Evolutionary conservation across 179 eudicot species (phyloP), one percentile per base, ranked within the genome.

Genomic region (Actinidia arguta): DNA sequence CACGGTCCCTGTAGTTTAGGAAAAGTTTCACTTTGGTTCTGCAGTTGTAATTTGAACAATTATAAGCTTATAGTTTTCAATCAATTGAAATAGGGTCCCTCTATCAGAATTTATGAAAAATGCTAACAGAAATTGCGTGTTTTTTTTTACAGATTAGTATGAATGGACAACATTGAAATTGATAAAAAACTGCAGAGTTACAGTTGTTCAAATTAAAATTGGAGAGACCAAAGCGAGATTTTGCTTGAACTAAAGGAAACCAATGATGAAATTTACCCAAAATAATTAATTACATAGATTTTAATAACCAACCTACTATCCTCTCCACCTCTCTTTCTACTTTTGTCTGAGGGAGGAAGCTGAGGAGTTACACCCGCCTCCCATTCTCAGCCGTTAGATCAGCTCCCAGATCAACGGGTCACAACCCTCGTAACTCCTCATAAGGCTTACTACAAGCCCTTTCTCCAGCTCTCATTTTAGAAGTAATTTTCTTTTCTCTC

Each of bases 301-400:
- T 73, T 50, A 50, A 50, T 73, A 14, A 73, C 58, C 25, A 44
- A 4, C 76, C 76, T 68, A 36, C 58, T 47, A 47, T 46, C n/a
- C 73, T 50, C 46, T 48, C 81, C 81, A 44, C 54, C 82, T 66
- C 12, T 55, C 64, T 70, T 79, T 36, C 82, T 39, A 54, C 82
- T 56, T 80, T 66, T 80, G 68, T 80, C 76, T 63, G 48, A 67
- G 75, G 61, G 76, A 76, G 78, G 89, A 86, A 86, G 81, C 50
- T 74, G 51, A 84, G 86, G 85, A 81, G 89, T 86, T 84, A 81
- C 83, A 81, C 56, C 47, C 64, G 31, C 47, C 54, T 51, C 20
- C 44, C 4, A 81, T 39, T 78, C 55, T 61, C 70, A 79, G 64
- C 89, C 83, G 70, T 84, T 62, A 64, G 86, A 86, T 86, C 8